Conservation (phyloP, 78 protist species). For the Anaeramoeba ignava region DNA sequence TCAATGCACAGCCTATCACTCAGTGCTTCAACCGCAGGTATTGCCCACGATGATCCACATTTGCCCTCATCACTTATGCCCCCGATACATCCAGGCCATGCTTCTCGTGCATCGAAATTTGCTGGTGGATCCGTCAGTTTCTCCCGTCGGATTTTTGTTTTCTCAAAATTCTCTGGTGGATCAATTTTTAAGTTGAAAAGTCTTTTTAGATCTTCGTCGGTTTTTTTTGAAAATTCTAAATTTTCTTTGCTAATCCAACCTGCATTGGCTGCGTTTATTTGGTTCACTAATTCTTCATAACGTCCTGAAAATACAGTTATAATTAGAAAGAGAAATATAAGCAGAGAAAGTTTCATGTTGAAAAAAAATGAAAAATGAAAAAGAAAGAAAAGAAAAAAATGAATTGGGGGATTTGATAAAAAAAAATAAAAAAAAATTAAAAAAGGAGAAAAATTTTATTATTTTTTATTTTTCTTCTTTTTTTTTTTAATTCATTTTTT, state of each 20-base stretch:
- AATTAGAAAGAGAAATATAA: background rate
- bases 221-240: background rate
- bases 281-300: background rate
- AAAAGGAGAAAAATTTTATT: background rate
- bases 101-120: background rate
- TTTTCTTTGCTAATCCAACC: background rate
- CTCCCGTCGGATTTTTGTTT: background rate
- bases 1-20: slow-evolving; percentile 17
- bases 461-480: slow-evolving; percentile 4
- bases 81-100: background rate
- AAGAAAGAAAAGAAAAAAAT: background rate
- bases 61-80: slow-evolving; percentile 11
- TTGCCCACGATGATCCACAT: slow-evolving; percentile 19
- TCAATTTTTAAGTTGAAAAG: slow-evolving; percentile 5
- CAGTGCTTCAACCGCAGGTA: slow-evolving; percentile 6
- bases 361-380: background rate
- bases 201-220: background rate
- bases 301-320: background rate
- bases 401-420: background rate
- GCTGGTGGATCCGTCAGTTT: background rate
- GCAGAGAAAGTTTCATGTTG: background rate
- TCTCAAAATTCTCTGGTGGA: background rate
- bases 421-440: background rate
- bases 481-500: background rate
- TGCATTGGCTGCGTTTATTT: background rate